Evolutionary conservation across 2,329 filamentous ascomycete species (phyloP).

Genomic region (Exophiala sp.): DNA sequence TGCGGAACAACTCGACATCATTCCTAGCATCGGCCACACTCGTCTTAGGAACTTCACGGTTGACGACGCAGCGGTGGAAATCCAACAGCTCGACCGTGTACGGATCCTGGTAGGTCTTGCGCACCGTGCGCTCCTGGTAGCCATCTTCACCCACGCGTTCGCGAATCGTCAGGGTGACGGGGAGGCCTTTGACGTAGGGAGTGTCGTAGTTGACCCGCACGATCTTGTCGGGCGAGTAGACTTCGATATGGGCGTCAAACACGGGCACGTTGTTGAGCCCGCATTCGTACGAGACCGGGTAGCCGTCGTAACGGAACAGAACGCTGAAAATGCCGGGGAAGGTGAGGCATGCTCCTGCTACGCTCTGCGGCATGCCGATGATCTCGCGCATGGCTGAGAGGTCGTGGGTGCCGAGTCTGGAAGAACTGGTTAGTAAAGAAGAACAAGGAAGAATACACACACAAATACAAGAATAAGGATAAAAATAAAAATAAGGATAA

Average conservation of each 20-base stretch:
- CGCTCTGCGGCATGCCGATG: slow-evolving; percentile 43
- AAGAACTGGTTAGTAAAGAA: slow-evolving; percentile 34
- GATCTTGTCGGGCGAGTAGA: slow-evolving; percentile 49
- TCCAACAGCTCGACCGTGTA: slow-evolving; percentile 41
- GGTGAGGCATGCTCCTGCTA: slow-evolving; percentile 37
- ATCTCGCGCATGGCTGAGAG: slow-evolving; percentile 49
- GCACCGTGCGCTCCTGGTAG: slow-evolving; percentile 37
- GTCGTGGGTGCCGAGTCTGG: slow-evolving; percentile 44
- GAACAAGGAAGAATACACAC: slow-evolving; percentile 29
- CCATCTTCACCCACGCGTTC: slow-evolving; percentile 39
- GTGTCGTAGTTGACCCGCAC: slow-evolving; percentile 52
- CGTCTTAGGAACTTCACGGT: slow-evolving; percentile 39
- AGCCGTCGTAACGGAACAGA: slow-evolving; percentile 35
- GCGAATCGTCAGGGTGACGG: slow-evolving; percentile 45
- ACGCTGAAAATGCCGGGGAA: slow-evolving; percentile 33
- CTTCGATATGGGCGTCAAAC: slow-evolving; percentile 75
- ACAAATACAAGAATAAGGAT: too few species aligned
- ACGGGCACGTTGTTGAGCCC: slow-evolving; percentile 53
- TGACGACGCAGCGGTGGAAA: slow-evolving; percentile 34
- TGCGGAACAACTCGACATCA: slow-evolving; percentile 32
- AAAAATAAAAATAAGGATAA: too few species aligned
- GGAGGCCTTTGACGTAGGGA: slow-evolving; percentile 54
- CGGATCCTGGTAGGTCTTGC: slow-evolving; percentile 44
- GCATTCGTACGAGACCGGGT: slow-evolving; percentile 52
- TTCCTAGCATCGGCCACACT: slow-evolving; percentile 37